Percentiles rank a stretch among this genome's conserved stretches.
phyloP scores from a whole-genome alignment of 106 monocot genomes.

The Amphibolis antarctica region DNA sequence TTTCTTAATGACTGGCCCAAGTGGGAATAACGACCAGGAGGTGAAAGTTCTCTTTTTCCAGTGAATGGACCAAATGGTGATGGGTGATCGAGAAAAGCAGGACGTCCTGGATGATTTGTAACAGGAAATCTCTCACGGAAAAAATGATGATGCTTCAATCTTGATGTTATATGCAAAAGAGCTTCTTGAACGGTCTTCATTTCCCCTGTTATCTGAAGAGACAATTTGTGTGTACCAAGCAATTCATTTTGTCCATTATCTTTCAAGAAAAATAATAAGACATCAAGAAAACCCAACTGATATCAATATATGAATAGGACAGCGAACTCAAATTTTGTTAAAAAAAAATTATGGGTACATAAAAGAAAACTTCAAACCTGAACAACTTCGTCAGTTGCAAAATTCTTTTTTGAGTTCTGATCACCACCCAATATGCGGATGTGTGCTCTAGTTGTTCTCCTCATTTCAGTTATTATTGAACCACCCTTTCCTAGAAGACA shows the following conservation, averaged over 20 bases:
- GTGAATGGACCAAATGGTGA: slow-evolving; percentile 48
- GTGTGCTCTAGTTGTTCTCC: slow-evolving; percentile 65
- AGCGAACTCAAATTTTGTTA: background rate
- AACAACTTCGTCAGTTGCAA: slow-evolving; percentile 68
- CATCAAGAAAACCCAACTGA: background rate
- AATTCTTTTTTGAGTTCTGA: slow-evolving; percentile 38
- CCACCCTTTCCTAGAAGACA: slow-evolving; percentile 93
- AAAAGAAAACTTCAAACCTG: slow-evolving; percentile 34
- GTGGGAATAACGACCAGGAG: slow-evolving; percentile 33
- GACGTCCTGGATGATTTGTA: slow-evolving; percentile 24
- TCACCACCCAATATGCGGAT: slow-evolving; percentile 67
- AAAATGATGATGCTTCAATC: slow-evolving; percentile 68
- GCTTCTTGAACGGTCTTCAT: slow-evolving; percentile 61
- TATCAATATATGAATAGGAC: background rate
- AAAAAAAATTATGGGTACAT: background rate
- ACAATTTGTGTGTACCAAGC: slow-evolving; percentile 2
- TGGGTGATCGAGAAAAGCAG: slow-evolving; percentile 39
- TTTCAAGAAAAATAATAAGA: background rate
- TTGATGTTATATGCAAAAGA: slow-evolving; percentile 69
- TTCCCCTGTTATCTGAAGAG: slow-evolving; percentile 53
- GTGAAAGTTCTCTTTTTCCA: slow-evolving; percentile 54
- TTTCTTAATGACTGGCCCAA: slow-evolving; percentile 40
- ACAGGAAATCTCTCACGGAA: slow-evolving; percentile 54
- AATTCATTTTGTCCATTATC: background rate
- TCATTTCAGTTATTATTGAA: slow-evolving; percentile 85